phyloP scores from a whole-genome alignment of 768 basidiomycete species.

The Mycena venus region DNA sequence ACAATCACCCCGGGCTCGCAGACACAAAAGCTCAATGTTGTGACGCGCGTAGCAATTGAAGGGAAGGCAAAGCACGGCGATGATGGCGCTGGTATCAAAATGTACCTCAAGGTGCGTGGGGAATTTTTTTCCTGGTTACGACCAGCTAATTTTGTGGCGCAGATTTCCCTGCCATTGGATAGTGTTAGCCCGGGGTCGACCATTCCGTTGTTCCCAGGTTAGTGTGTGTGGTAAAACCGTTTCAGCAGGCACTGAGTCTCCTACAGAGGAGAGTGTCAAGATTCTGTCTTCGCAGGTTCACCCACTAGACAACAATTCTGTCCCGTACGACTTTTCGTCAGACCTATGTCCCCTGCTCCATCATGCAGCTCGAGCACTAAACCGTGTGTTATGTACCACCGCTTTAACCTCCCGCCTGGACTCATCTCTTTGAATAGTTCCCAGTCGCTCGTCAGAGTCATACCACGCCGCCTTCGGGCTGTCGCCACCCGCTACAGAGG shows the following conservation, averaged over 20 bases:
- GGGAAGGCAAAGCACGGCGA: slow-evolving; percentile 76
- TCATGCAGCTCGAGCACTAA: slow-evolving; percentile 77
- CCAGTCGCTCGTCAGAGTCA: slow-evolving; percentile 71
- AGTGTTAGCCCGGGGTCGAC: slow-evolving; percentile 74
- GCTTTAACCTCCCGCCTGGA: neutral
- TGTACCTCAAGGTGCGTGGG: slow-evolving; percentile 80
- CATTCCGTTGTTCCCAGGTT: slow-evolving; percentile 81
- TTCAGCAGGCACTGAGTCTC: neutral
- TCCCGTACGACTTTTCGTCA: slow-evolving; percentile 83
- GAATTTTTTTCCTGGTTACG: neutral
- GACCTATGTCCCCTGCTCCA: slow-evolving; percentile 72
- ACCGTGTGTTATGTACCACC: slow-evolving; percentile 39
- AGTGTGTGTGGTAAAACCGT: slow-evolving; percentile 29
- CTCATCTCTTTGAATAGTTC: slow-evolving; percentile 40
- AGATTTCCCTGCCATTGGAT: slow-evolving; percentile 81
- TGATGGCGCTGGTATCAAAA: slow-evolving; percentile 76
- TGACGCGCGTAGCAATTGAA: slow-evolving; percentile 81
- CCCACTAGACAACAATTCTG: slow-evolving; percentile 77
- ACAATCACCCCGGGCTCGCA: slow-evolving; percentile 26
- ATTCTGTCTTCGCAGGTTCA: slow-evolving; percentile 81
- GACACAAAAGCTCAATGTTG: slow-evolving; percentile 48
- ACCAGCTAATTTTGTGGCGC: slow-evolving; percentile 7
- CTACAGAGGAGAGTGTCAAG: slow-evolving; percentile 83
- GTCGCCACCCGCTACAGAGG: slow-evolving; percentile 48
- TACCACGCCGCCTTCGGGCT: slow-evolving; percentile 71